Base-by-base conservation (phyloP, 163 green algal genomes). In the Scenedesmus sp. region DNA sequence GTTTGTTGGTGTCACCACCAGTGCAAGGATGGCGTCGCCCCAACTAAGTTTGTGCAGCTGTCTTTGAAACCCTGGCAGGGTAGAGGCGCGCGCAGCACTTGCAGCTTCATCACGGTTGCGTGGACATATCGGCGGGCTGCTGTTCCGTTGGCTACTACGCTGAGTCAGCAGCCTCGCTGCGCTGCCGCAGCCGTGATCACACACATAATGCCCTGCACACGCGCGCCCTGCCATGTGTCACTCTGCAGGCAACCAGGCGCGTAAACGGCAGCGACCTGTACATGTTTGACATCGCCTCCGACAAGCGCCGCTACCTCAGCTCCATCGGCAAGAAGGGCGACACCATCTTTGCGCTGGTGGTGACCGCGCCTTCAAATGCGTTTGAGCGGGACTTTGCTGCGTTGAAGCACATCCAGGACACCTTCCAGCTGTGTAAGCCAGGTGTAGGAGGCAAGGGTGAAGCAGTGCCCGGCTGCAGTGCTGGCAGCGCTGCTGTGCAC, bases 371-470 rank as follows among this genome's bases (percentile, higher is more conserved):
- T 20, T 20, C 53, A 2, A 76, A 30, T 16, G 78, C 87, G 6
- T 91, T 76, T 70, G 59, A 91, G 56, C 51, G 42, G 22, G 87
- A 91, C 65, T 68, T 42, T 20, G 37, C 37, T 24, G 87, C 13
- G 26, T 78, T 91, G 56, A 51, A 49, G 78, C 87, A 91, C 87
- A 91, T 91, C 35, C 87, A 91, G 78, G 87, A 91, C 42, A 83
- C 76, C 12, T 91, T 91, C 78, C 37, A 70, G 78, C 78, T 91
- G 76, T 91, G 56, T 91, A 24, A 91, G 68, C 18, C 24, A 65
- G 53, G 53, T 26, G 15, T 26, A 16, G 53, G 9, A 4, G 53
- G 53, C 13, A 16, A 16, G 56, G 5, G 9, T 33, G 20, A 70
- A 22, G 56, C 56, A 70, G 56, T 22, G 4, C n/a, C 20, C 56